Percentiles rank a stretch among this genome's conserved stretches.
Evolutionary conservation across 2,329 filamentous ascomycete genomes (phyloP).

Genomic region (Pseudohalonectria lignicola): DNA sequence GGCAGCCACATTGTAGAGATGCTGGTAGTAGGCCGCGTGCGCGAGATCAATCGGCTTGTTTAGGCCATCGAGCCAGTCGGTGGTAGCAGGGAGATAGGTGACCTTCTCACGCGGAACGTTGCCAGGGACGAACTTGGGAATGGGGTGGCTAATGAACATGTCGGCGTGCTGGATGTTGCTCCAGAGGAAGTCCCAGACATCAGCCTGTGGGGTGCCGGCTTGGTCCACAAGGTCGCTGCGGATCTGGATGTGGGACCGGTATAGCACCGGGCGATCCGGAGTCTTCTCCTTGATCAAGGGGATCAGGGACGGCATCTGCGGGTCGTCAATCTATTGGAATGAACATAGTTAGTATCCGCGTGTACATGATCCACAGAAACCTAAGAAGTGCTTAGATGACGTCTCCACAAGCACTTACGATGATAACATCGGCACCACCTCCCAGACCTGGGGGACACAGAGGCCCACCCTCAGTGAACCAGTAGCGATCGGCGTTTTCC

Average conservation of each 20-base stretch:
- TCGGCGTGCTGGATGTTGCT: slow-evolving; percentile 58
- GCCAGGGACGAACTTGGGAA: slow-evolving; percentile 61
- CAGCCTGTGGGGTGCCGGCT: slow-evolving; percentile 54
- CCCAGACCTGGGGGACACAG: slow-evolving; percentile 50
- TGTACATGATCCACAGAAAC: no score
- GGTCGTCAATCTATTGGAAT: slow-evolving; percentile 62
- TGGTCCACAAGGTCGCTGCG: slow-evolving; percentile 59
- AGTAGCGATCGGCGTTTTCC: slow-evolving; percentile 65
- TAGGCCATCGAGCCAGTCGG: slow-evolving; percentile 74
- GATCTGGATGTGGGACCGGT: slow-evolving; percentile 75
- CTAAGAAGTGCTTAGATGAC: background rate
- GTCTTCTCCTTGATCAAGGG: slow-evolving; percentile 61
- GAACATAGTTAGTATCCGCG: no score
- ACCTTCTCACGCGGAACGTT: slow-evolving; percentile 56
- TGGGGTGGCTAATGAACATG: slow-evolving; percentile 74
- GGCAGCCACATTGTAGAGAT: slow-evolving; percentile 58
- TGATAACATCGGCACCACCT: slow-evolving; percentile 65
- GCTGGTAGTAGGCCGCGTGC: slow-evolving; percentile 63
- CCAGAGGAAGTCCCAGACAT: slow-evolving; percentile 71
- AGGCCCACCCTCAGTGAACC: slow-evolving; percentile 58
- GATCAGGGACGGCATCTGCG: slow-evolving; percentile 74
- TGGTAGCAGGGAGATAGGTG: slow-evolving; percentile 68
- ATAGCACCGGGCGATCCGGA: slow-evolving; percentile 66
- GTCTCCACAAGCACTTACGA: slow-evolving; percentile 34
- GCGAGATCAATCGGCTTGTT: slow-evolving; percentile 65